These are phyloP conservation scores for Calophaca sinica DNA, from an alignment of 306 rosid genomes.

Conservation along the genomic window DNA sequence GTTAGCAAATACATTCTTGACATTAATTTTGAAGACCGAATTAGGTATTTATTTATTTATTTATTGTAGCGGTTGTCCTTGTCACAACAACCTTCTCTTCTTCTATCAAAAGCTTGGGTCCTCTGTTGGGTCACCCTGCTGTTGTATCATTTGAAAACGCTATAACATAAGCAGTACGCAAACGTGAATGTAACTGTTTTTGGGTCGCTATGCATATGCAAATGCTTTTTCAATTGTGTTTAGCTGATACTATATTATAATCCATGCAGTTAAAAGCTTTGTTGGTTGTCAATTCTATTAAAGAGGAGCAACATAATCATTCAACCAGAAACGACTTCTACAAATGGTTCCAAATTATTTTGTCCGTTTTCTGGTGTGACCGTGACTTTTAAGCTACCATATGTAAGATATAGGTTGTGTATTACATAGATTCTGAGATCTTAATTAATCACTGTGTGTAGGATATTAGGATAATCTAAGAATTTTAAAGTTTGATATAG, in stretches of 20 bases:
- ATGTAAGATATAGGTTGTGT: background rate
- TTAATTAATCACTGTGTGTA: background rate
- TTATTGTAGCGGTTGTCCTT: background rate
- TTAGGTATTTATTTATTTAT: too few species aligned
- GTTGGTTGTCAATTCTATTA: constrained; percentile 44
- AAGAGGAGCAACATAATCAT: background rate
- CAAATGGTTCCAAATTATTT: constrained; percentile 37
- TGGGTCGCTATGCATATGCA: constrained; percentile 24
- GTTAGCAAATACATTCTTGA: too few species aligned
- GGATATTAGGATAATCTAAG: too few species aligned
- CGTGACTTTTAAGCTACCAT: constrained; percentile 50
- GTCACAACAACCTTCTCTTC: background rate
- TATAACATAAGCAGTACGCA: background rate
- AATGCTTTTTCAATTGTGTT: constrained; percentile 1
- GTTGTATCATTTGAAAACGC: background rate
- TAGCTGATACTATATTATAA: constrained; percentile 18
- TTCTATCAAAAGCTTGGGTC: constrained; percentile 6
- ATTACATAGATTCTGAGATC: constrained; percentile 34
- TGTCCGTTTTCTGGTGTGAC: constrained; percentile 29
- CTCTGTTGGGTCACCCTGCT: constrained; percentile 6
- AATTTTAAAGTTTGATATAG: too few species aligned
- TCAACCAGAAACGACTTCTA: constrained; percentile 38
- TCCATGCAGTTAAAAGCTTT: constrained; percentile 25
- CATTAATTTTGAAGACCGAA: too few species aligned
- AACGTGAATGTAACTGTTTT: constrained; percentile 35